Evolutionary conservation across 2,329 filamentous ascomycete species (phyloP), one percentile per base, ranked within the genome.

Genomic region (Cercospora zeae-maydis): DNA sequence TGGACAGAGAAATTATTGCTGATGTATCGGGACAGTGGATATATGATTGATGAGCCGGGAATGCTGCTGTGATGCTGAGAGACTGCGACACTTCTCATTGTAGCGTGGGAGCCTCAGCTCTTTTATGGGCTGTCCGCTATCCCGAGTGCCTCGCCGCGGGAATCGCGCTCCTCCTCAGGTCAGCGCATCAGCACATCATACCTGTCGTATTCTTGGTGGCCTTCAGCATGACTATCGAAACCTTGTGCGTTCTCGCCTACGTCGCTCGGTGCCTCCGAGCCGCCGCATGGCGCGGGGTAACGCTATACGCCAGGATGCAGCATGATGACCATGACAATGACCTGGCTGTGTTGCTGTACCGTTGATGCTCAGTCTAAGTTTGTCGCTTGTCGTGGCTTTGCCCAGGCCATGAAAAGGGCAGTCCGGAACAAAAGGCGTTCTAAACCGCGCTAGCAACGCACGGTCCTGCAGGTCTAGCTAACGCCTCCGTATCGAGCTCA

Each of bases 381-480:
- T 52, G 21, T 37, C 49, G 27, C 34, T 27, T n/a, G 39, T 52
- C 21, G 55, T 58, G 54, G 39, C 53, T 58, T 51, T 6, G 42
- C 42, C 33, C 45, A 58, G 54, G 16, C 34, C 51, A 30, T 56
- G 24, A n/a, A 30, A 19, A 37, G 21, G 33, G 36, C 59, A 34
- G 45, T 30, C 19, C 53, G 53, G n/a, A 57, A 33, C 10, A 57
- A 56, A 52, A 45, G 36, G n/a, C 27, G 27, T 16, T 49, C 59
- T 47, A 49, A 21, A 56, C 49, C 39, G 33, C 49, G 57, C 57
- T 55, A 57, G 61, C 34, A 27, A 56, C 30, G 56, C 61, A 52
- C 24, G 27, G 30, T 45, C 51, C 37, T 56, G 56, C 56, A 58
- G 49, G 56, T 30, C 42, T 58, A 60, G 51, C 37, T 57, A 39